Percentiles rank a stretch among this genome's conserved stretches.
These are phyloP conservation scores for Didymella keratinophila DNA, from an alignment of 2,329 filamentous ascomycete genomes.

Conservation along the genomic window DNA sequence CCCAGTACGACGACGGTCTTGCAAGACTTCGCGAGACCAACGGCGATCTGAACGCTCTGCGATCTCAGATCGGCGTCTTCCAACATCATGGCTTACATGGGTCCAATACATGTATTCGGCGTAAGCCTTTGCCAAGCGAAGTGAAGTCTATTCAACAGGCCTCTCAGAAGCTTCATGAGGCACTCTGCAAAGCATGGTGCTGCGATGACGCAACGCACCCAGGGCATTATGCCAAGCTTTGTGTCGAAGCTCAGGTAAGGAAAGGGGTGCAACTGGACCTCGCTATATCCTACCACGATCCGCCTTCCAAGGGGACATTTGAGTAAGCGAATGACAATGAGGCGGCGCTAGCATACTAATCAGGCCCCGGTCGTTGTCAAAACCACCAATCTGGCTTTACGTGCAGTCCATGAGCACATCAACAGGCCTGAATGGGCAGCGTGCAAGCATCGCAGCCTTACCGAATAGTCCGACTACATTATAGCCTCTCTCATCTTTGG, in stretches of 20 bases:
- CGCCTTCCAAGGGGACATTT: neutral
- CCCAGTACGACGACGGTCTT: slow-evolving; percentile 27
- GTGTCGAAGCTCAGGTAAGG: slow-evolving; percentile 29
- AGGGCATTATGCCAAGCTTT: slow-evolving; percentile 36
- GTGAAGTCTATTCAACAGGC: slow-evolving; percentile 23
- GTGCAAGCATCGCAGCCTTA: no score
- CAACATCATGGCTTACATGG: slow-evolving; percentile 20
- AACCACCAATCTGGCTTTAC: slow-evolving; percentile 35
- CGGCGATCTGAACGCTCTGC: slow-evolving; percentile 28
- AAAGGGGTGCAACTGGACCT: slow-evolving; percentile 34
- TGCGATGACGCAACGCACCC: slow-evolving; percentile 29
- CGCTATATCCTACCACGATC: slow-evolving; percentile 33
- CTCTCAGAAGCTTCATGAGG: slow-evolving; percentile 35
- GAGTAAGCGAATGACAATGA: no score
- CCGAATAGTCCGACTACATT: no score
- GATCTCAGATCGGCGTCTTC: slow-evolving; percentile 28
- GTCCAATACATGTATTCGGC: slow-evolving; percentile 6
- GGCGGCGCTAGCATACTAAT: no score
- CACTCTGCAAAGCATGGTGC: slow-evolving; percentile 33
- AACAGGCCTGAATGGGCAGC: no score
- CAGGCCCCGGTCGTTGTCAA: no score
- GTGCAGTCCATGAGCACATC: slow-evolving; percentile 33
- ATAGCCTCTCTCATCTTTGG: no score
- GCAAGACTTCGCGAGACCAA: slow-evolving; percentile 28
- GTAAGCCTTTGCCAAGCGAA: slow-evolving; percentile 16